Evolutionary conservation across 768 basidiomycete species (phyloP).

Genomic region (Agrocybe chaxingu): DNA sequence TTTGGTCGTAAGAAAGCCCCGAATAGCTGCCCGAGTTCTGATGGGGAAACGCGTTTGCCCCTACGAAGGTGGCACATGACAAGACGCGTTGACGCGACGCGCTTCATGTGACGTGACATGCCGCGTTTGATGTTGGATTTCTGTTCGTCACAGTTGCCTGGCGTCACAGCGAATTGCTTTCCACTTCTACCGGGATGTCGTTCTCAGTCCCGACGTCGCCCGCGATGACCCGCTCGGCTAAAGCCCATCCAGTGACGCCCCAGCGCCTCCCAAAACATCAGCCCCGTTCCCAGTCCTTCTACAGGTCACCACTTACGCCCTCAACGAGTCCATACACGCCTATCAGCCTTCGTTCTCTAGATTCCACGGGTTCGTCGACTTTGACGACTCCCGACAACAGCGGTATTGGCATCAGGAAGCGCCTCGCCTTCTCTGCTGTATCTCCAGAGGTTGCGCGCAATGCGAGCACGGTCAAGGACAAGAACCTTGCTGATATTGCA

Average conservation of each 20-base stretch:
- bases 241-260: constrained; percentile 57
- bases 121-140: constrained; percentile 18
- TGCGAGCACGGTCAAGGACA: constrained; percentile 30
- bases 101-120: constrained; percentile 23
- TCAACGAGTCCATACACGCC: constrained; percentile 66
- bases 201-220: constrained; percentile 47
- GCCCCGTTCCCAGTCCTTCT: constrained; percentile 41
- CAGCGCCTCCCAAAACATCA: constrained; percentile 54
- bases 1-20: no score
- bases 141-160: constrained; percentile 16
- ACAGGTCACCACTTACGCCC: constrained; percentile 62
- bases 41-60: no score
- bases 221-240: constrained; percentile 37
- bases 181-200: constrained; percentile 25
- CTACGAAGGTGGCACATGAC: no score
- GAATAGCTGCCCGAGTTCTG: no score
- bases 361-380: constrained; percentile 47
- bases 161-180: constrained; percentile 22
- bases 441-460: constrained; percentile 42
- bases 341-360: constrained; percentile 63
- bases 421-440: constrained; percentile 31
- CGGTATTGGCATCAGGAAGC: constrained; percentile 34
- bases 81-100: no score
- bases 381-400: constrained; percentile 60
- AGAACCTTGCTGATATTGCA: constrained; percentile 57